Percentiles rank a stretch among this genome's conserved stretches.
Conservation (phyloP, 805 yeast species). For the Candida sanyiensis region DNA sequence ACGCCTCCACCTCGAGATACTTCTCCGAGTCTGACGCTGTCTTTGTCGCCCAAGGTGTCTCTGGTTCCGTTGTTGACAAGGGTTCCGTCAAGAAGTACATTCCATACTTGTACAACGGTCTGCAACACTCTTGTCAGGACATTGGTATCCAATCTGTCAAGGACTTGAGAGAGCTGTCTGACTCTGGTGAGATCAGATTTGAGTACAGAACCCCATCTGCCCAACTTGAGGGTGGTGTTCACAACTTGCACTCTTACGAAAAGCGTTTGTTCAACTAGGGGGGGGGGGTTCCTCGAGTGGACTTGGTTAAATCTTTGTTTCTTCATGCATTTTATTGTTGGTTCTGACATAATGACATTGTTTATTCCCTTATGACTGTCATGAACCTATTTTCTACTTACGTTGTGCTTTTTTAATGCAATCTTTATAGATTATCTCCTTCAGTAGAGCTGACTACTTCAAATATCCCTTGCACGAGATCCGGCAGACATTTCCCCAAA, state of each 20-base stretch:
- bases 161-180: slow-evolving; percentile 59
- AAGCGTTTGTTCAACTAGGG: slow-evolving; percentile 78
- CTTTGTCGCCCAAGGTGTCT: slow-evolving; percentile 97
- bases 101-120: slow-evolving; percentile 91
- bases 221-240: slow-evolving; percentile 97
- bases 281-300: too few species aligned
- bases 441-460: too few species aligned
- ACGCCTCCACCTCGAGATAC: slow-evolving; percentile 97
- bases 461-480: too few species aligned
- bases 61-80: slow-evolving; percentile 94
- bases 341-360: neutral
- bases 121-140: slow-evolving; percentile 98
- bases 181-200: slow-evolving; percentile 72
- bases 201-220: slow-evolving; percentile 98
- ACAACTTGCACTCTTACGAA: slow-evolving; percentile 93
- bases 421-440: neutral
- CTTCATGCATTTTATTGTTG: slow-evolving; percentile 2
- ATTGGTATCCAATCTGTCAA: slow-evolving; percentile 74
- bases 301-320: neutral
- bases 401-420: slow-evolving; percentile 1
- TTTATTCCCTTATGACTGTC: slow-evolving; percentile 5
- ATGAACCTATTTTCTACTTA: slow-evolving; percentile 6
- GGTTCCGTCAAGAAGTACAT: slow-evolving; percentile 91
- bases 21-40: slow-evolving; percentile 94
- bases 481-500: too few species aligned